A percentile compares a stretch with the other conserved stretches of the same genome.
phyloP scores from a whole-genome alignment of 2,329 filamentous ascomycete species.

The Coniochaeta sp. region DNA sequence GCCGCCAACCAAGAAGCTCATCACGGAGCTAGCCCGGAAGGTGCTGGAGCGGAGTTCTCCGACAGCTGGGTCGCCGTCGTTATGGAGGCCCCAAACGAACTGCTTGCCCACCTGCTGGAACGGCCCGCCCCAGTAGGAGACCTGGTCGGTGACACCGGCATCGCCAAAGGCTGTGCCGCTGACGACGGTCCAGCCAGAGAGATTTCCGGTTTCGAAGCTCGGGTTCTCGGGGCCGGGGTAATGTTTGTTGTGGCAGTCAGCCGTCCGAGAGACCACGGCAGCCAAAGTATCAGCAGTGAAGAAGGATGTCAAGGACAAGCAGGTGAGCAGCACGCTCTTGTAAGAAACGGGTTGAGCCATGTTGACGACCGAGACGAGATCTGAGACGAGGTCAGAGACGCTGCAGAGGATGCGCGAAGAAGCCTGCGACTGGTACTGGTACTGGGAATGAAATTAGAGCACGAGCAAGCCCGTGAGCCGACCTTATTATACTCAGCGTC shows the following conservation, averaged over 20 bases:
- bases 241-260: neutral
- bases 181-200: conserved; percentile 20
- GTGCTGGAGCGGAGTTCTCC: conserved; percentile 19
- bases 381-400: no score
- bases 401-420: no score
- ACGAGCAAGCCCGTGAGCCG: no score
- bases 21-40: conserved; percentile 18
- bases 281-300: neutral
- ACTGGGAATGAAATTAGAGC: no score
- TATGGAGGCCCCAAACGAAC: conserved; percentile 18
- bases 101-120: conserved; percentile 17
- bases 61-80: conserved; percentile 18
- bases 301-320: neutral
- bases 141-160: conserved; percentile 13
- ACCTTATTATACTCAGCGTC: no score
- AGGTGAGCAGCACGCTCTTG: neutral
- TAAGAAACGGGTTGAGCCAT: neutral
- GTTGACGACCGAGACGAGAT: no score
- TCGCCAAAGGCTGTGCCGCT: conserved; percentile 17
- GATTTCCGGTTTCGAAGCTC: conserved; percentile 17
- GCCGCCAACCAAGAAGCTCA: conserved; percentile 23
- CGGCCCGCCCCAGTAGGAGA: conserved; percentile 20
- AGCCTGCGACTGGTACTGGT: no score
- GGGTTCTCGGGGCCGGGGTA: conserved; percentile 11
- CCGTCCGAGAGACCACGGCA: neutral